These are phyloP conservation scores for Lachnellula arida DNA, from an alignment of 2,329 filamentous ascomycete genomes.

Conservation along the genomic window DNA sequence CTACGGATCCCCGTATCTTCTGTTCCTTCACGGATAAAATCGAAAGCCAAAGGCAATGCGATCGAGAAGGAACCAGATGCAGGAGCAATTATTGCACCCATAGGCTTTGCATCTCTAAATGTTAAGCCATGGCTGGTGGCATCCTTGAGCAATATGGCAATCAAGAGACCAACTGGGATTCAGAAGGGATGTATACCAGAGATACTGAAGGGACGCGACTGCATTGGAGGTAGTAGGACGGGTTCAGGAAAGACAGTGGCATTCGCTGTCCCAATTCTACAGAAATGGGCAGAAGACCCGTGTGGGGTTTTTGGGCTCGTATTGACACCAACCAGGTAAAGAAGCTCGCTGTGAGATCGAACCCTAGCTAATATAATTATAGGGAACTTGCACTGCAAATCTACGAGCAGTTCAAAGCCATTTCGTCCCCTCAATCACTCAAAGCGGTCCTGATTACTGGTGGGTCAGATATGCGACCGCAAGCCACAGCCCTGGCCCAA, in stretches of 20 bases:
- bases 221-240: slow-evolving; percentile 89
- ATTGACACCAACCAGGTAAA: slow-evolving; percentile 75
- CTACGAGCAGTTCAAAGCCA: slow-evolving; percentile 91
- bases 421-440: slow-evolving; percentile 80
- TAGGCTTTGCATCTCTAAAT: slow-evolving; percentile 66
- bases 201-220: slow-evolving; percentile 86
- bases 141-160: slow-evolving; percentile 72
- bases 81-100: slow-evolving; percentile 43
- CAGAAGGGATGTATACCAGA: slow-evolving; percentile 90
- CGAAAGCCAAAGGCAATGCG: slow-evolving; percentile 8
- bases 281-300: slow-evolving; percentile 89
- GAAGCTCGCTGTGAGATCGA: not conserved
- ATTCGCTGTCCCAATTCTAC: slow-evolving; percentile 89
- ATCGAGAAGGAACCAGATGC: slow-evolving; percentile 3
- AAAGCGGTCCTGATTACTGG: slow-evolving; percentile 89
- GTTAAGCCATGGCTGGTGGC: slow-evolving; percentile 85
- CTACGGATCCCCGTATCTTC: slow-evolving; percentile 15
- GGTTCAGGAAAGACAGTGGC: slow-evolving; percentile 97
- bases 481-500: slow-evolving; percentile 77
- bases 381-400: slow-evolving; percentile 93
- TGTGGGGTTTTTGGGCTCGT: slow-evolving; percentile 86
- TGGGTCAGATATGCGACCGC: slow-evolving; percentile 84
- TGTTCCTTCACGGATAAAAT: slow-evolving; percentile 30
- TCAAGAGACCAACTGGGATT: slow-evolving; percentile 85
- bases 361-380: slow-evolving; percentile 15